Base-by-base conservation (phyloP, 441 rosid genomes). In the Erysimum cheiri region DNA sequence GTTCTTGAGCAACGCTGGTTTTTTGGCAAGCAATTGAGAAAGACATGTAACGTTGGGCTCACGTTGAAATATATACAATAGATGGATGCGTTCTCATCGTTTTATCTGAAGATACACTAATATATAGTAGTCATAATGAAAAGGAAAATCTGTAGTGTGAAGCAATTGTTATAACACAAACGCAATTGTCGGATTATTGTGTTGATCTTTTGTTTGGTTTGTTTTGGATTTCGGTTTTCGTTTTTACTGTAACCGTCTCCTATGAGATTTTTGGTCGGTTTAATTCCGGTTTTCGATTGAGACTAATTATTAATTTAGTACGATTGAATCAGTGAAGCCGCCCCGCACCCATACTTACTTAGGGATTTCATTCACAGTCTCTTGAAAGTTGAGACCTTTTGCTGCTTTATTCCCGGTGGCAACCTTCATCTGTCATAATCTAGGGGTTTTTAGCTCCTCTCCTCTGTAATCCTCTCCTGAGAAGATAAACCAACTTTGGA, bases 1-100 rank as follows among this genome's bases (percentile, higher is more conserved):
- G 37, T 54, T 44, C 12, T 79, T 84, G 7, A 63, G 29, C 49
- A 71, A 63, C 48, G 11, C 8, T 60, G 74, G 48, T 57, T 35
- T 9, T 12, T 33, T 40, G 31, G 32, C 63, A 41, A 67, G 54
- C 29, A 29, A 17, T 3, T 54, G 41, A 41, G 53, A 41, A 31
- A 28, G n/a, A 22, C 5, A 19, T 2, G 41, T 31, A 5, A 19
- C 13, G 47, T 53, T 36, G 19, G 22, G 56, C 43, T 32, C 31
- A 32, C 41, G 35, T 64, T 49, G 22, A 52, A 26, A 36, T 15
- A 39, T 12, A 28, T n/a, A n/a, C n/a, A n/a, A n/a, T 50, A 48
- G 22, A 19, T 46, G 56, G 31, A 32, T 35, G 17, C 5, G 8
- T 29, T 43, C 4, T n/a, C 47, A n/a, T 41, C 2, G 17, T 41